Conservation (phyloP, 345 rosid species). For the Linum lewisii region DNA sequence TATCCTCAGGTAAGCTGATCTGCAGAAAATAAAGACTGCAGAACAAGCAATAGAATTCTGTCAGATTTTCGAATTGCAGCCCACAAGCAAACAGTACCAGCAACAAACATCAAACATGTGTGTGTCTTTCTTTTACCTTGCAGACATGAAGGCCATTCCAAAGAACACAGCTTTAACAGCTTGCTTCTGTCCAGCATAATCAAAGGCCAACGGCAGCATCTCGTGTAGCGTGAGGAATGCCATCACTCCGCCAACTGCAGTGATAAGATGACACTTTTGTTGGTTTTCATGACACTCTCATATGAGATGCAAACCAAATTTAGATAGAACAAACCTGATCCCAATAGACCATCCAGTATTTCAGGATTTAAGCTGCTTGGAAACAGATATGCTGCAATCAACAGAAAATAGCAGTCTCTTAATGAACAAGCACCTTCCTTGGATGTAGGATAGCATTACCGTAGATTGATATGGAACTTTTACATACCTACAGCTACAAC, state of each 20-base stretch:
- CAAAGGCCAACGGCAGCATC: constrained; percentile 97
- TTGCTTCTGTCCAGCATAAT: constrained; percentile 97
- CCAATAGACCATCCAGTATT: constrained; percentile 88
- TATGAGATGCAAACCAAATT: not conserved
- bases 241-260: constrained; percentile 97
- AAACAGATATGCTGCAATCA: constrained; percentile 72
- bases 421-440: constrained; percentile 1
- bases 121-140: too few relatives aligned
- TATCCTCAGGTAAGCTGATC: constrained; percentile 64
- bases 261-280: not conserved
- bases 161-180: constrained; percentile 94
- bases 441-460: not conserved
- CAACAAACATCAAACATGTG: too few relatives aligned
- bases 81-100: not conserved
- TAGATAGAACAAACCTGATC: constrained; percentile 48
- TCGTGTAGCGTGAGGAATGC: constrained; percentile 95
- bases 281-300: not conserved
- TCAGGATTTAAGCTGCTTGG: constrained; percentile 90
- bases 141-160: constrained; percentile 99
- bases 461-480: not conserved
- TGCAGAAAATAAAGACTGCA: constrained; percentile 80
- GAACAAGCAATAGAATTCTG: constrained; percentile 1
- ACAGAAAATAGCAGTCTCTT: constrained; percentile 13
- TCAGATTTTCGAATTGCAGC: not conserved
- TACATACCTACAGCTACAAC: constrained; percentile 81